Evolutionary conservation across 2,329 filamentous ascomycete species (phyloP), one percentile per base, ranked within the genome.

Genomic region (Acarospora socialis): DNA sequence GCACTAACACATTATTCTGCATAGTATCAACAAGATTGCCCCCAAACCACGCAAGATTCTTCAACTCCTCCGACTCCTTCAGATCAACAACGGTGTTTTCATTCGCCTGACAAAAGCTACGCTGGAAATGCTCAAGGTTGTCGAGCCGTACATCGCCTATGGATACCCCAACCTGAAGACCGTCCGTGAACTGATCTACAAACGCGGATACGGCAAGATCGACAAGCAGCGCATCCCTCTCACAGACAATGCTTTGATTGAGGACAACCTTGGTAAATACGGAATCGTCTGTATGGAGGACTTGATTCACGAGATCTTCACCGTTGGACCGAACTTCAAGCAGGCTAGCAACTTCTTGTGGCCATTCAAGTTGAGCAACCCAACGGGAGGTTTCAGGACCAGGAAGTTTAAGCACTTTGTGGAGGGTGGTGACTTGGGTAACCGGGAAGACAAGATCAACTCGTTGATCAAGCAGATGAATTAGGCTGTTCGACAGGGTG

Each of bases 21-120:
- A 28, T 43, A 78, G 87, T 92, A 95, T 98, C 84, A 95, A 95
- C 82, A 98, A 98, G 81, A 95, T 98, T 55, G 77, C 92, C 60
- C 90, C 90, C 53, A 95, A 98, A 81, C 92, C 92, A 66, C 86
- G 90, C 74, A 98, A 98, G 79, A 95, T 93, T 58, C 77, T 98
- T 53, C 90, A 98, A 70, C 82, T 98, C 42, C 86, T 98, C 61
- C 87, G 90, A 73, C 83, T 98, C 48, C 79, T 98, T 55, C 90
- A 98, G 73, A 98, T 98, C 81, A 98, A 98, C 82, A 95, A 93
- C 65, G 90, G 87, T 65, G 83, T 94, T 65, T 98, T 98, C 70
- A 72, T 98, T 66, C 79, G 77, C 57, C 71, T 94, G 57, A 95
- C 86, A 69, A 98, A 95, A 80, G 90, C 90, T 48, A 95, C 87